Percentiles rank a stretch among this genome's conserved stretches.
Evolutionary conservation across 306 rosid genomes (phyloP).

Genomic region (Glycine tomentella): DNA sequence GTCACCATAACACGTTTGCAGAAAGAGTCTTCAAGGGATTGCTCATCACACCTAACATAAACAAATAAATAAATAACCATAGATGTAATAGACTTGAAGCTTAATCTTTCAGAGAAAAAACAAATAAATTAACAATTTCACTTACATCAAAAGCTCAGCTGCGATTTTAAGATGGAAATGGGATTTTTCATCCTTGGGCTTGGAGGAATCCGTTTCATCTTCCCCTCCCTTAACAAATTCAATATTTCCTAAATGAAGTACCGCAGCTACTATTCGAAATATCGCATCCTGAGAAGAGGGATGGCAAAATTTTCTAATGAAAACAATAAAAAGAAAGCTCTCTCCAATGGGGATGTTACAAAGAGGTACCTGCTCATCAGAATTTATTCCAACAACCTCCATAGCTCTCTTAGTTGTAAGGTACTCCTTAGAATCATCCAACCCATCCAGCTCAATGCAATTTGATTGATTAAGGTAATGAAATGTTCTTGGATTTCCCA

Average conservation of each 20-base stretch:
- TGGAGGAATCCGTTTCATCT: constrained; percentile 76
- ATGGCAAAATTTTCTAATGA: constrained; percentile 33
- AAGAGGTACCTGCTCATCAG: constrained; percentile 77
- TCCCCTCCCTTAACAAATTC: constrained; percentile 77
- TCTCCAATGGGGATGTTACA: constrained; percentile 30
- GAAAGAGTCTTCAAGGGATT: constrained; percentile 87
- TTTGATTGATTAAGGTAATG: constrained; percentile 93
- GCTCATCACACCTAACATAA: constrained; percentile 86
- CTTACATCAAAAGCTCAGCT: constrained; percentile 88
- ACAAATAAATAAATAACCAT: constrained; percentile 12
- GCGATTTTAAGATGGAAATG: constrained; percentile 77
- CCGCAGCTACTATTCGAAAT: constrained; percentile 86
- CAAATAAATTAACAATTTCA: neutral
- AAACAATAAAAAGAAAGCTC: neutral
- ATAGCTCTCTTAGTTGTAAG: constrained; percentile 85
- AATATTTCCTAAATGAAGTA: constrained; percentile 92
- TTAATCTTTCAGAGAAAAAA: constrained; percentile 29
- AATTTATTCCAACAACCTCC: constrained; percentile 89
- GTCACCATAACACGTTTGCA: constrained; percentile 95
- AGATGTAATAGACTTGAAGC: constrained; percentile 36
- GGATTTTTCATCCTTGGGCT: constrained; percentile 85
- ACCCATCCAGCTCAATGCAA: constrained; percentile 54
- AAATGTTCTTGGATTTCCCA: constrained; percentile 78
- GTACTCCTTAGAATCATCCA: constrained; percentile 91
- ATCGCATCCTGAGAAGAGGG: constrained; percentile 78